These are phyloP conservation scores for Albophoma yamanashiensis DNA, from an alignment of 2,329 filamentous ascomycete species.

Conservation along the genomic window DNA sequence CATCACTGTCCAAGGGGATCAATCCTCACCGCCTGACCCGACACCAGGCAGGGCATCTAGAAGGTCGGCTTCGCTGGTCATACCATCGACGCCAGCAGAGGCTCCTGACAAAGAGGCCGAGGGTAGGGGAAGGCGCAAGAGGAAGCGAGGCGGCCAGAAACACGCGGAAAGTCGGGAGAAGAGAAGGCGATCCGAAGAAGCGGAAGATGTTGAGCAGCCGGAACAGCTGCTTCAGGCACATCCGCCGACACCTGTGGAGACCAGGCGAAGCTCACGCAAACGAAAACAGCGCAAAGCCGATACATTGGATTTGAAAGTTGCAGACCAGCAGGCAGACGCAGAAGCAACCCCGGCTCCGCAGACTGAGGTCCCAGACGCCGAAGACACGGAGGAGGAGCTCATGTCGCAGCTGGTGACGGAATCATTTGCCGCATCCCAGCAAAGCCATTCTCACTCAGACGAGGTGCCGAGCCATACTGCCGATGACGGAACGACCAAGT, in stretches of 20 bases:
- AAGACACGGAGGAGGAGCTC: constrained; percentile 29
- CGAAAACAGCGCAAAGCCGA: constrained; percentile 3
- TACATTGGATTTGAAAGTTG: background rate
- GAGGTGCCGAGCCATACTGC: background rate
- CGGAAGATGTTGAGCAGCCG: constrained; percentile 6
- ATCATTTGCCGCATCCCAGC: constrained; percentile 25
- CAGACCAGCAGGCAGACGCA: background rate
- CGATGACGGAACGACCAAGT: background rate
- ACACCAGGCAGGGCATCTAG: constrained; percentile 3
- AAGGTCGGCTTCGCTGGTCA: constrained; percentile 7
- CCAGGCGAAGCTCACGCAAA: constrained; percentile 9
- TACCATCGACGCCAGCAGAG: constrained; percentile 14
- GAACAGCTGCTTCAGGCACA: constrained; percentile 2
- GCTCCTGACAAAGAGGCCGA: constrained; percentile 1
- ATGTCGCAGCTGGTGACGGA: constrained; percentile 30
- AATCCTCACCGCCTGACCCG: constrained; percentile 7
- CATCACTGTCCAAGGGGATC: constrained; percentile 12
- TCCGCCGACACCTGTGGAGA: constrained; percentile 3
- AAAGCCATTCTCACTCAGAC: constrained; percentile 15
- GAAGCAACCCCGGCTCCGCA: constrained; percentile 3
- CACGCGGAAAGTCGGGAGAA: constrained; percentile 15
- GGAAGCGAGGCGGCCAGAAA: constrained; percentile 12
- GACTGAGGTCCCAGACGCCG: constrained; percentile 10
- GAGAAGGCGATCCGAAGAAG: constrained; percentile 14
- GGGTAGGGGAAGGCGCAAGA: constrained; percentile 15